phyloP scores from a whole-genome alignment of 2,329 filamentous ascomycete species.

The Thielaviopsis punctulata region DNA sequence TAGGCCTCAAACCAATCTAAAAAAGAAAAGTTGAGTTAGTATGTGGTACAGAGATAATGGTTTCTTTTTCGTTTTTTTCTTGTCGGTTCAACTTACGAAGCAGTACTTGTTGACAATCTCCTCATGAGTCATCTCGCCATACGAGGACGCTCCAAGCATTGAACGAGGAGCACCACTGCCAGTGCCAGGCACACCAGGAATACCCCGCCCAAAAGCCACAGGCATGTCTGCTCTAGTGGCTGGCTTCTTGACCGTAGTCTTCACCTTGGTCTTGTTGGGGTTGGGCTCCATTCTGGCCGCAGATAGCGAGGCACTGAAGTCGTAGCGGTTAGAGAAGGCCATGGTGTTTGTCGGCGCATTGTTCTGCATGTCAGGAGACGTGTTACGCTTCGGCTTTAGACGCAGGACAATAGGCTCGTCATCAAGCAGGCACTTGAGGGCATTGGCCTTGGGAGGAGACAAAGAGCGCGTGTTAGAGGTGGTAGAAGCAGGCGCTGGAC shows the following conservation, averaged over 20 bases:
- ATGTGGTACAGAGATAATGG: slow-evolving; percentile 10
- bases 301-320: slow-evolving; percentile 81
- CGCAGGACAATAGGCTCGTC: slow-evolving; percentile 41
- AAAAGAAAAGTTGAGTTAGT: slow-evolving; percentile 12
- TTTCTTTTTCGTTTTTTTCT: too few relatives aligned
- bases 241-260: slow-evolving; percentile 56
- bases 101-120: slow-evolving; percentile 98
- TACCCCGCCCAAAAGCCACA: slow-evolving; percentile 6
- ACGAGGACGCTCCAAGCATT: slow-evolving; percentile 66
- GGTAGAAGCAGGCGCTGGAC: background rate
- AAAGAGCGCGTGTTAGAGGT: background rate
- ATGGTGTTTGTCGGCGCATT: slow-evolving; percentile 6
- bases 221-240: slow-evolving; percentile 44
- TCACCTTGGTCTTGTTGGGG: slow-evolving; percentile 6
- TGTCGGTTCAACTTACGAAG: slow-evolving; percentile 89
- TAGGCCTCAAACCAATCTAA: slow-evolving; percentile 11
- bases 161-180: slow-evolving; percentile 28
- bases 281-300: slow-evolving; percentile 50
- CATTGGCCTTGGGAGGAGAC: background rate
- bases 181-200: slow-evolving; percentile 7
- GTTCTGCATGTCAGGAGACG: slow-evolving; percentile 6
- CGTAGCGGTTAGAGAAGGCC: slow-evolving; percentile 83
- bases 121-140: slow-evolving; percentile 39
- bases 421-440: slow-evolving; percentile 39
- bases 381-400: slow-evolving; percentile 51